Conservation (phyloP, 2,329 filamentous ascomycete genomes). For the Cryphonectria radicalis region DNA sequence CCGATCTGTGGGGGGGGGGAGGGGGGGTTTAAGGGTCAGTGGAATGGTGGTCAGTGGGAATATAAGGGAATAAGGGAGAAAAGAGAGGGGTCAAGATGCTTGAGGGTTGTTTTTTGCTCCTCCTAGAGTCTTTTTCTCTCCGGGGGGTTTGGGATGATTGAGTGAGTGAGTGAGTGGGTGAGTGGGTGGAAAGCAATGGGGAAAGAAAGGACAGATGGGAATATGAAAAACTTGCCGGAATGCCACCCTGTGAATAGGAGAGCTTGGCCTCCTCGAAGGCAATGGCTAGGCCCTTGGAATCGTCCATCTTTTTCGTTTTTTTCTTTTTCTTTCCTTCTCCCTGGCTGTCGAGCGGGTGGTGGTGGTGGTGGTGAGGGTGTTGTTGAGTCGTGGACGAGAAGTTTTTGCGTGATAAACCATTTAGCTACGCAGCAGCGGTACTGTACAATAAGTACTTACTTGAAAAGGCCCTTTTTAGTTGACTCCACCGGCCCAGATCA, state of each 20-base stretch:
- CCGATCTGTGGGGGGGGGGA: conserved; percentile 47
- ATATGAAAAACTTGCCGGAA: conserved; percentile 45
- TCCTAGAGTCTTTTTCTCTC: too few species aligned
- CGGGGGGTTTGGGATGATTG: too few species aligned
- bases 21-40: background rate
- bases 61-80: too few species aligned
- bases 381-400: too few species aligned
- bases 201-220: background rate
- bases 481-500: conserved; percentile 13
- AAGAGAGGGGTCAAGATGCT: too few species aligned
- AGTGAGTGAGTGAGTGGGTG: background rate
- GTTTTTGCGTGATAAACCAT: background rate
- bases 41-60: too few species aligned
- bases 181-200: background rate
- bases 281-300: conserved; percentile 47
- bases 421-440: background rate
- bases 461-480: background rate
- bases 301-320: conserved; percentile 41
- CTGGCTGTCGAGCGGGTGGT: background rate
- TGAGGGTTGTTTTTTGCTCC: too few species aligned
- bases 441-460: background rate
- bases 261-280: conserved; percentile 52
- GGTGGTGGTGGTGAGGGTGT: background rate
- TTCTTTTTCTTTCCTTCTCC: background rate
- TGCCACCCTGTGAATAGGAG: conserved; percentile 51